Percentiles rank a stretch among this genome's conserved stretches.
phyloP scores from a whole-genome alignment of 208 protist species.

The Leishmania braziliensis region DNA sequence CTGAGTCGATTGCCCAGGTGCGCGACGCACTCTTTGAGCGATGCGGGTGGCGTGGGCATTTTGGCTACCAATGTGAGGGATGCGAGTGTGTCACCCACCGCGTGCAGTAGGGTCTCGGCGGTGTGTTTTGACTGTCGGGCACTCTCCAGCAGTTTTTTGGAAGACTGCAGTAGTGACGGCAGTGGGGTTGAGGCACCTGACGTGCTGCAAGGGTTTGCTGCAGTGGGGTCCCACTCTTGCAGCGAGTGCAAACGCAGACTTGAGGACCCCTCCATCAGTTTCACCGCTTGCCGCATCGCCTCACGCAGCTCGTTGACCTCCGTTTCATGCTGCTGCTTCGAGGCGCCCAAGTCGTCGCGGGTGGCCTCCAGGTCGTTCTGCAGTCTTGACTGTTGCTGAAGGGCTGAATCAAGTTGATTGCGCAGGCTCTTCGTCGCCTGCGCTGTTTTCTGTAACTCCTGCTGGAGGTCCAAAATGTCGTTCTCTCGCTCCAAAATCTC shows the following conservation, averaged over 20 bases:
- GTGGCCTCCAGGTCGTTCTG: conserved; percentile 12
- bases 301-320: conserved; percentile 24
- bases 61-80: neutral
- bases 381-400: conserved; percentile 11
- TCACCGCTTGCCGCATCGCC: conserved; percentile 18
- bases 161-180: neutral
- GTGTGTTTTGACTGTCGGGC: conserved; percentile 4
- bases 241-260: conserved; percentile 8
- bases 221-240: conserved; percentile 1
- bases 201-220: neutral
- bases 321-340: conserved; percentile 9
- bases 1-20: conserved; percentile 4
- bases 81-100: conserved; percentile 3
- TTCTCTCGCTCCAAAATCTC: conserved; percentile 22
- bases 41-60: neutral
- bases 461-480: conserved; percentile 10
- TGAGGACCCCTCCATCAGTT: conserved; percentile 12
- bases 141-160: neutral
- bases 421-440: conserved; percentile 17
- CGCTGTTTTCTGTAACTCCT: conserved; percentile 4
- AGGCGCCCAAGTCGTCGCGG: conserved; percentile 6
- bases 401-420: conserved; percentile 1
- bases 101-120: conserved; percentile 10
- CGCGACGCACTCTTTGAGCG: conserved; percentile 8
- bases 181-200: neutral